These are phyloP conservation scores for Saccharomyces hybrid DNA, from an alignment of 1,139 yeast species.

Conservation along the genomic window DNA sequence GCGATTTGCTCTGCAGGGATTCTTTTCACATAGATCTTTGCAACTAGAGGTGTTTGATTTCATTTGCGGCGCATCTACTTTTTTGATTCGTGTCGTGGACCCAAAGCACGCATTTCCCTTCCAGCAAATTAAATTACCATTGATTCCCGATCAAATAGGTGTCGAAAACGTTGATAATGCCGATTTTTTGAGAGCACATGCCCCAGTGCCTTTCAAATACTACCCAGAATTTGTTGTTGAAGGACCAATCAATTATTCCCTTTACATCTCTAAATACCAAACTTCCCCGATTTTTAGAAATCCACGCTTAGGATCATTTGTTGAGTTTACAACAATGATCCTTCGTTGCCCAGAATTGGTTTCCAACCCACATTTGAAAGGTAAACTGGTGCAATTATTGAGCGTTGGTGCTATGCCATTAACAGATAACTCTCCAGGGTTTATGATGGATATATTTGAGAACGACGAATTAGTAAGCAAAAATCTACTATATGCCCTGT, in stretches of 20 bases:
- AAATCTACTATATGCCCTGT: conserved; percentile 69
- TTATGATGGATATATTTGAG: conserved; percentile 58
- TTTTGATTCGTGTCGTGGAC: conserved; percentile 63
- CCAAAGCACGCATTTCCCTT: conserved; percentile 61
- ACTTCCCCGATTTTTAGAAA: conserved; percentile 55
- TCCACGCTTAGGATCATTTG: conserved; percentile 47
- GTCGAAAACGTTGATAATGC: conserved; percentile 62
- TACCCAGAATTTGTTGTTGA: conserved; percentile 84
- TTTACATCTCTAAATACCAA: conserved; percentile 52
- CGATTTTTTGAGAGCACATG: conserved; percentile 53
- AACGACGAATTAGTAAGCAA: conserved; percentile 54
- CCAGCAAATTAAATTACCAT: conserved; percentile 51
- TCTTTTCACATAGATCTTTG: conserved; percentile 47
- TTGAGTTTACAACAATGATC: conserved; percentile 65
- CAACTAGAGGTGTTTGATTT: conserved; percentile 70
- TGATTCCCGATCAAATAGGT: conserved; percentile 45
- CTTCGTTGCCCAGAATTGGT: conserved; percentile 79
- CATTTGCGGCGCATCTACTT: conserved; percentile 65
- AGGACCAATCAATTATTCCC: conserved; percentile 69
- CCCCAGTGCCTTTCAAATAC: conserved; percentile 73
- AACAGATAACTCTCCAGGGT: conserved; percentile 59
- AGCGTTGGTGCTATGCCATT: conserved; percentile 65
- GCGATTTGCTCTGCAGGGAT: conserved; percentile 50
- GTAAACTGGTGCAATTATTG: conserved; percentile 71
- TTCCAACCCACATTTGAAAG: conserved; percentile 89